Percentiles rank a stretch among this genome's conserved stretches.
Conservation (phyloP, 2,329 filamentous ascomycete genomes). For the Chalaropsis thielavioides region DNA sequence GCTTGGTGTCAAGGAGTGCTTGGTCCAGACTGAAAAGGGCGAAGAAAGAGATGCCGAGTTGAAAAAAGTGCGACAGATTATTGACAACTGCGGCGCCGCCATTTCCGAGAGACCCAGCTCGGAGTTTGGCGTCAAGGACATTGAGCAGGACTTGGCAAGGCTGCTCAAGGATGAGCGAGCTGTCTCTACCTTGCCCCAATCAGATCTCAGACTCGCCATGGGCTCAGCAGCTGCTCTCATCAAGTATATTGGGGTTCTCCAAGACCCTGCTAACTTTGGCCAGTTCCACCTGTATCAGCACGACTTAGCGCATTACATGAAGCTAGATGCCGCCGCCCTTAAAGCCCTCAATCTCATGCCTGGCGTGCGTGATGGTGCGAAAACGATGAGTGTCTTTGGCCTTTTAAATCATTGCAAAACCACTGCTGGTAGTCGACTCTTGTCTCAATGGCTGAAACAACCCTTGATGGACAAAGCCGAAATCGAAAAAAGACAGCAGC, state of each 20-base stretch:
- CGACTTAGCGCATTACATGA: slow-evolving; percentile 95
- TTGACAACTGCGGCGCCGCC: slow-evolving; percentile 82
- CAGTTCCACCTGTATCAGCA: slow-evolving; percentile 97
- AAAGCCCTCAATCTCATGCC: slow-evolving; percentile 96
- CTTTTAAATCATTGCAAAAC: slow-evolving; percentile 97
- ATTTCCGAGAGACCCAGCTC: slow-evolving; percentile 61
- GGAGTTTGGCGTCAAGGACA: slow-evolving; percentile 81
- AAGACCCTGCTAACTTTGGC: slow-evolving; percentile 87
- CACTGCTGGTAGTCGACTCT: slow-evolving; percentile 71
- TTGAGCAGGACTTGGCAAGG: slow-evolving; percentile 84
- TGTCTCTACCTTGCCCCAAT: slow-evolving; percentile 65
- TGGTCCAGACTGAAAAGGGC: slow-evolving; percentile 76
- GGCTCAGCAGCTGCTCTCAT: slow-evolving; percentile 84
- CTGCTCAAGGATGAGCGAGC: slow-evolving; percentile 76
- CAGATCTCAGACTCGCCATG: slow-evolving; percentile 91
- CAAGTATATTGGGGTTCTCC: slow-evolving; percentile 81
- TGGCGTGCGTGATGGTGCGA: slow-evolving; percentile 82
- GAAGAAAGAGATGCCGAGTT: slow-evolving; percentile 71
- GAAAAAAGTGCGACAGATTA: slow-evolving; percentile 72
- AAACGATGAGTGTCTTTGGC: slow-evolving; percentile 92
- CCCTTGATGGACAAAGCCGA: slow-evolving; percentile 82
- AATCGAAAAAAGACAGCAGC: slow-evolving; percentile 79
- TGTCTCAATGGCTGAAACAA: slow-evolving; percentile 96
- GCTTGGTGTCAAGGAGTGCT: slow-evolving; percentile 83
- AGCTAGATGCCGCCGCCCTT: slow-evolving; percentile 83